These are phyloP conservation scores for Penicillium brevicompactum DNA, from an alignment of 2,329 filamentous ascomycete genomes.

Conservation along the genomic window DNA sequence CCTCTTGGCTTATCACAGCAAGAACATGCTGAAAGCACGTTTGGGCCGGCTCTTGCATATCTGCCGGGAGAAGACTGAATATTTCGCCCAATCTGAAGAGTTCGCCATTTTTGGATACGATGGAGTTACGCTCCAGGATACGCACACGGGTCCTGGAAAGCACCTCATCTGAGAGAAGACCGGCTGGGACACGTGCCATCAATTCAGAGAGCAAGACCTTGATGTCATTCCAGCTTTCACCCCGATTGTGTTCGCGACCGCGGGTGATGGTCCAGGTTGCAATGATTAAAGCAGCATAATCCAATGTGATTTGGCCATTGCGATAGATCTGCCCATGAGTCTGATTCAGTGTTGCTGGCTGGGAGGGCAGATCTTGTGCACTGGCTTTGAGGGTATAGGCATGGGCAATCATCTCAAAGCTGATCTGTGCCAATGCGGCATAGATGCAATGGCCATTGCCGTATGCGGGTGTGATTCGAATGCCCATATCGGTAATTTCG, in stretches of 20 bases:
- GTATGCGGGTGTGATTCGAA: constrained; percentile 33
- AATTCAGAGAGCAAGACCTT: constrained; percentile 33
- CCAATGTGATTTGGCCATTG: constrained; percentile 43
- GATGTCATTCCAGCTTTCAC: constrained; percentile 28
- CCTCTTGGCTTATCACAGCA: constrained; percentile 18
- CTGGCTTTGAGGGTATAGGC: constrained; percentile 37
- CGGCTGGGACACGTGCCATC: constrained; percentile 32
- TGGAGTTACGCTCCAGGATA: constrained; percentile 36
- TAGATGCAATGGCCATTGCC: constrained; percentile 42
- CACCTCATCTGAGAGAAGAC: constrained; percentile 32
- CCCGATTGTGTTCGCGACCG: constrained; percentile 32
- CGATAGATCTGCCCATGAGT: constrained; percentile 45
- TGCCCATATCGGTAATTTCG: constrained; percentile 33
- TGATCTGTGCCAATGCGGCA: constrained; percentile 44
- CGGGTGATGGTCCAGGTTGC: constrained; percentile 42
- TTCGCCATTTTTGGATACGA: constrained; percentile 38
- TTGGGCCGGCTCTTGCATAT: constrained; percentile 27
- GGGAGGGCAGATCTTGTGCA: constrained; percentile 23
- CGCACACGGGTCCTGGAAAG: constrained; percentile 32
- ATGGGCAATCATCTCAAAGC: constrained; percentile 44
- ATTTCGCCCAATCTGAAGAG: constrained; percentile 37
- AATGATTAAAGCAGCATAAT: constrained; percentile 42
- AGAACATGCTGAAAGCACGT: constrained; percentile 29
- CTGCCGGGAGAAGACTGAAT: constrained; percentile 29
- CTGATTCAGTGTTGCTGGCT: constrained; percentile 44